Conservation (phyloP, 2,329 filamentous ascomycete species). For the Talaromyces pinophilus region DNA sequence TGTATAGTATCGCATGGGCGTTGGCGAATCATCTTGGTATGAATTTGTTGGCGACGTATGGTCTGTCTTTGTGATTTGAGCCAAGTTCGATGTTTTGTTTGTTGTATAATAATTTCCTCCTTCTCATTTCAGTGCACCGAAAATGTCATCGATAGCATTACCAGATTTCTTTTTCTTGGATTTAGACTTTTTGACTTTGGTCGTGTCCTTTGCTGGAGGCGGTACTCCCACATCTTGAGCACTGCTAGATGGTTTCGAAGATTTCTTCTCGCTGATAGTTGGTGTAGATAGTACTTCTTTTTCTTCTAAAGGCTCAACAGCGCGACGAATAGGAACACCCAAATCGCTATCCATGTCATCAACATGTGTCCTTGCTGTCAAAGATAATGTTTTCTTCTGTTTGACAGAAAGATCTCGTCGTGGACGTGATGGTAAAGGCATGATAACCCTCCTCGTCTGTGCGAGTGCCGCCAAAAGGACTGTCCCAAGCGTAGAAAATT, state of each 20-base stretch:
- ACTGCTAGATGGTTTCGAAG: slow-evolving; percentile 18
- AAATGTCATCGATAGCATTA: slow-evolving; percentile 74
- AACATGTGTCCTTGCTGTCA: not conserved
- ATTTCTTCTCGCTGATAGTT: not conserved
- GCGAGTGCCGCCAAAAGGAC: slow-evolving; percentile 67
- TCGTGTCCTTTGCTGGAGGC: slow-evolving; percentile 22
- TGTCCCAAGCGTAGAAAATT: slow-evolving; percentile 71
- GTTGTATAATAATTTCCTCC: slow-evolving; percentile 20
- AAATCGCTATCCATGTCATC: slow-evolving; percentile 6
- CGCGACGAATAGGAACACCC: slow-evolving; percentile 14
- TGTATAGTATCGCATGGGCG: slow-evolving; percentile 89
- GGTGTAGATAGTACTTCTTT: not conserved
- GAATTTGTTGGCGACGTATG: slow-evolving; percentile 65
- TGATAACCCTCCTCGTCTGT: slow-evolving; percentile 49
- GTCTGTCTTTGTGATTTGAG: slow-evolving; percentile 53
- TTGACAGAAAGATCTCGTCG: not conserved
- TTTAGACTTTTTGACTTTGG: slow-evolving; percentile 55
- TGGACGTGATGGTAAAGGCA: not conserved
- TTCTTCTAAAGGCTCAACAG: not conserved
- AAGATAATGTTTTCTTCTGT: not conserved
- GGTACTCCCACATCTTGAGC: slow-evolving; percentile 22
- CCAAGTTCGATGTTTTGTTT: not conserved
- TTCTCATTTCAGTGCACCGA: slow-evolving; percentile 56
- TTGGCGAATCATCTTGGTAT: slow-evolving; percentile 76
- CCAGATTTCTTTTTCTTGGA: slow-evolving; percentile 44